Evolutionary conservation across 768 basidiomycete genomes (phyloP).

Genomic region (Boletales sp.): DNA sequence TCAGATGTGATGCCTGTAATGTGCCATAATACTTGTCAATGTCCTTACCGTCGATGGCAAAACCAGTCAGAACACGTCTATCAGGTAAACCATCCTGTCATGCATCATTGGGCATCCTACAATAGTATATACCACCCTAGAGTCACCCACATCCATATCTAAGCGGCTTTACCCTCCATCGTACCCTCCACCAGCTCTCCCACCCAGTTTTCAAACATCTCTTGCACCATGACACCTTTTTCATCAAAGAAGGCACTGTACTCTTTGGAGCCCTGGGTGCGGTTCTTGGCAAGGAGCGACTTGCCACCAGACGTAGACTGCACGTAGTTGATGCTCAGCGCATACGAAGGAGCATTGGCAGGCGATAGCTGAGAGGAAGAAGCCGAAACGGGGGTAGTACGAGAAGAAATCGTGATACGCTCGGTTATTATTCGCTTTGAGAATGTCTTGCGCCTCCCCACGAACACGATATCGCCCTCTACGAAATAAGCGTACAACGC

Average conservation of each 20-base stretch:
- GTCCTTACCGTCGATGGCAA: no score
- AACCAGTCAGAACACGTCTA: background rate
- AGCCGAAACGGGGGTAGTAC: slow-evolving; percentile 47
- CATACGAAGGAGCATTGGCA: slow-evolving; percentile 60
- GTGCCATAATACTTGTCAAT: no score
- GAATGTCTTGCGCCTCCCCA: slow-evolving; percentile 86
- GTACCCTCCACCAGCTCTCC: slow-evolving; percentile 65
- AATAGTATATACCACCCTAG: slow-evolving; percentile 19
- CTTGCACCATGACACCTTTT: slow-evolving; percentile 74
- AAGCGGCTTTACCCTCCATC: slow-evolving; percentile 66
- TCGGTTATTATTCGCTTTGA: slow-evolving; percentile 93
- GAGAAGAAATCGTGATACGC: slow-evolving; percentile 74
- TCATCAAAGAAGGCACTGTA: slow-evolving; percentile 82
- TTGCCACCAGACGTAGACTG: slow-evolving; percentile 85
- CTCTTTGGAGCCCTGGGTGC: slow-evolving; percentile 49
- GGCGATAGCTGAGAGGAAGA: slow-evolving; percentile 20
- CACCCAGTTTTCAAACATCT: slow-evolving; percentile 74
- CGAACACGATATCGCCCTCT: slow-evolving; percentile 81
- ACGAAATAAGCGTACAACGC: slow-evolving; percentile 83
- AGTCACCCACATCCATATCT: slow-evolving; percentile 7
- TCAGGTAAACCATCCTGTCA: background rate
- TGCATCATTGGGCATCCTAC: slow-evolving; percentile 28
- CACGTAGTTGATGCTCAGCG: slow-evolving; percentile 63
- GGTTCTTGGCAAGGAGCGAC: slow-evolving; percentile 71
- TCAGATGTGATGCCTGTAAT: no score